Conservation (phyloP, 192 early-diverging fungal species). For the Mortierella alpina region DNA sequence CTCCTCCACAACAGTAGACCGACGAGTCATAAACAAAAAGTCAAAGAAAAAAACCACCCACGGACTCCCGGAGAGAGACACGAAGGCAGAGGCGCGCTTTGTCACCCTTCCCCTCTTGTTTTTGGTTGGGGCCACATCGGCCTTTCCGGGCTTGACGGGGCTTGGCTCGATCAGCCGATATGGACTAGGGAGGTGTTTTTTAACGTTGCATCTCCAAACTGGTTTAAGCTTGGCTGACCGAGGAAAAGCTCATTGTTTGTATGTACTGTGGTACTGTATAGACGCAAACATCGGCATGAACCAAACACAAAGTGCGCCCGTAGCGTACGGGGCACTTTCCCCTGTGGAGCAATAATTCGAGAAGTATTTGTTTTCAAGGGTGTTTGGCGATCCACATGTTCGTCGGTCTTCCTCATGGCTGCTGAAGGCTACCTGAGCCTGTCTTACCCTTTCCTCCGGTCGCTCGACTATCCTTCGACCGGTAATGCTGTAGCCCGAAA, state of each 20-base stretch:
- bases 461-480: too few relatives aligned
- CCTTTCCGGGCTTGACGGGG: slow-evolving; percentile 6
- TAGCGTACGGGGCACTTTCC: too few relatives aligned
- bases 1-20: slow-evolving; percentile 2
- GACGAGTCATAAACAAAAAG: slow-evolving; percentile 5
- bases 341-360: too few relatives aligned
- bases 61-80: slow-evolving; percentile 10
- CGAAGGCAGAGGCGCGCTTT: slow-evolving; percentile 7
- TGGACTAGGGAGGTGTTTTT: slow-evolving; percentile 9
- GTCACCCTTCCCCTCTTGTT: slow-evolving; percentile 14
- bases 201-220: slow-evolving; percentile 8
- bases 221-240: slow-evolving; percentile 5
- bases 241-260: slow-evolving; percentile 11
- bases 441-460: too few relatives aligned
- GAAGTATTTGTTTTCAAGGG: too few relatives aligned
- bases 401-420: too few relatives aligned
- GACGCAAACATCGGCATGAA: slow-evolving; percentile 3
- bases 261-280: too few relatives aligned
- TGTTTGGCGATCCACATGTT: too few relatives aligned
- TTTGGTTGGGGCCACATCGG: slow-evolving; percentile 8
- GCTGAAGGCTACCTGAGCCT: too few relatives aligned
- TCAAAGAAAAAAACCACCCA: slow-evolving; percentile 15
- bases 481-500: too few relatives aligned
- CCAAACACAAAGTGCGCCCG: not conserved
- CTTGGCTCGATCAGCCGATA: slow-evolving; percentile 4